Evolutionary conservation across 352 stramenopile genomes (phyloP).

Genomic region (Globisporangium paddicum): DNA sequence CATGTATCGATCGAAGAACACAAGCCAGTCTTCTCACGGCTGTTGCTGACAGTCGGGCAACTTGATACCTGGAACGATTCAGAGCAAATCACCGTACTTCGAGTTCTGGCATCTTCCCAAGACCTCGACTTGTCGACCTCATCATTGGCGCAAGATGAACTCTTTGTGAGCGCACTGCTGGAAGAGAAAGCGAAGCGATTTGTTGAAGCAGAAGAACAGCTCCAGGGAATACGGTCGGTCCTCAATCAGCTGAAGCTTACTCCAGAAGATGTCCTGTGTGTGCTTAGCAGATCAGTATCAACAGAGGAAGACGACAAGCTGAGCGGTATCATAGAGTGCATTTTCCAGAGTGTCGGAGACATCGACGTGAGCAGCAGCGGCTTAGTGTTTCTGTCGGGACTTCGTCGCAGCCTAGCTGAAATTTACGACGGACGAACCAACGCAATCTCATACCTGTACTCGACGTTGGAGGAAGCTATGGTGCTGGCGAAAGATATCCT

Average conservation of each 20-base stretch:
- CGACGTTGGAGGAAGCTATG: conserved; percentile 46
- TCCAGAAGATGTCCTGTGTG: conserved; percentile 34
- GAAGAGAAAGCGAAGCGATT: conserved; percentile 62
- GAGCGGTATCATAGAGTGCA: conserved; percentile 23
- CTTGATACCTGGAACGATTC: conserved; percentile 23
- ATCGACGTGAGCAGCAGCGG: conserved; percentile 38
- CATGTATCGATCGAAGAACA: conserved; percentile 31
- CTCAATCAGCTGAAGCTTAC: conserved; percentile 39
- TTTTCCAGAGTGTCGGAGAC: conserved; percentile 38
- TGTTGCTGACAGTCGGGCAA: conserved; percentile 8
- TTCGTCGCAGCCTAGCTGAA: conserved; percentile 29
- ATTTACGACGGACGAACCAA: conserved; percentile 39
- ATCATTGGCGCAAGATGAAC: conserved; percentile 29
- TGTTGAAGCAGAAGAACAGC: conserved; percentile 39
- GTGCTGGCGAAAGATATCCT: conserved; percentile 30
- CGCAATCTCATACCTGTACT: conserved; percentile 30
- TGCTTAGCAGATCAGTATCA: conserved; percentile 18
- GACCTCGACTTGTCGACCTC: conserved; percentile 18
- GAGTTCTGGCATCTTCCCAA: conserved; percentile 10
- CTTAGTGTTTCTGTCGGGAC: conserved; percentile 22
- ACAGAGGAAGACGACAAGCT: conserved; percentile 11
- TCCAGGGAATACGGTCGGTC: conserved; percentile 38
- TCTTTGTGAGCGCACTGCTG: conserved; percentile 40
- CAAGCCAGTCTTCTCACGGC: conserved; percentile 11
- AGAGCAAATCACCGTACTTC: conserved; percentile 13